These are phyloP conservation scores for Mucor sp. DNA, from an alignment of 371 early-diverging fungal genomes.

Conservation along the genomic window DNA sequence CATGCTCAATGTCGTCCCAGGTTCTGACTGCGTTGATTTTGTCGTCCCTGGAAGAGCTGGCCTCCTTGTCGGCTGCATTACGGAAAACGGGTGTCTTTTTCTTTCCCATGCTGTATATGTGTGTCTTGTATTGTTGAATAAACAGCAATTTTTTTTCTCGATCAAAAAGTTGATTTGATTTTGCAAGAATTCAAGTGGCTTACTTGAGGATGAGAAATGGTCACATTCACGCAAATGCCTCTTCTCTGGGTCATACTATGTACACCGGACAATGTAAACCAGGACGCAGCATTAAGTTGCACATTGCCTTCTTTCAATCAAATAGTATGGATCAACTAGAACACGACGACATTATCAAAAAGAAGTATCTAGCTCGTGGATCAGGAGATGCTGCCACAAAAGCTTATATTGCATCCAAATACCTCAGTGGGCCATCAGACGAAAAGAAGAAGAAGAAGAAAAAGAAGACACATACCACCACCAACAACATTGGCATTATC, in stretches of 20 bases:
- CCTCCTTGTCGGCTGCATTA: slow-evolving; percentile 12
- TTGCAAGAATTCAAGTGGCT: background rate
- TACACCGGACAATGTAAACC: background rate
- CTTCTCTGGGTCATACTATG: too few relatives aligned
- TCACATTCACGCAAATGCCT: background rate
- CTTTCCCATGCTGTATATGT: slow-evolving; percentile 38
- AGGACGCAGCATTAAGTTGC: background rate
- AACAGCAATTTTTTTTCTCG: background rate
- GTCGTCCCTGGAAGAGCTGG: slow-evolving; percentile 2
- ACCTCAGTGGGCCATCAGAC: slow-evolving; percentile 23
- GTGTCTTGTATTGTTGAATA: background rate
- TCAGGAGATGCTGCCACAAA: slow-evolving; percentile 52
- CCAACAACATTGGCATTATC: slow-evolving; percentile 57
- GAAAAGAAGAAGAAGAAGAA: slow-evolving; percentile 44
- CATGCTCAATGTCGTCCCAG: slow-evolving; percentile 81
- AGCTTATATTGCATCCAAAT: slow-evolving; percentile 50
- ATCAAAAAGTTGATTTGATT: background rate
- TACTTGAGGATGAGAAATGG: background rate
- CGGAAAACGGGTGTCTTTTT: slow-evolving; percentile 48
- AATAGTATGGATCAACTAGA: slow-evolving; percentile 31
- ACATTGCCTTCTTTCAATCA: background rate
- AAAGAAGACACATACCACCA: slow-evolving; percentile 32
- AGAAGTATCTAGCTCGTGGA: slow-evolving; percentile 48
- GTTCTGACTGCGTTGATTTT: slow-evolving; percentile 68
- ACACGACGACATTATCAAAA: slow-evolving; percentile 31